Conservation (phyloP, 257 asterid genomes). For the Petunia axillaris region DNA sequence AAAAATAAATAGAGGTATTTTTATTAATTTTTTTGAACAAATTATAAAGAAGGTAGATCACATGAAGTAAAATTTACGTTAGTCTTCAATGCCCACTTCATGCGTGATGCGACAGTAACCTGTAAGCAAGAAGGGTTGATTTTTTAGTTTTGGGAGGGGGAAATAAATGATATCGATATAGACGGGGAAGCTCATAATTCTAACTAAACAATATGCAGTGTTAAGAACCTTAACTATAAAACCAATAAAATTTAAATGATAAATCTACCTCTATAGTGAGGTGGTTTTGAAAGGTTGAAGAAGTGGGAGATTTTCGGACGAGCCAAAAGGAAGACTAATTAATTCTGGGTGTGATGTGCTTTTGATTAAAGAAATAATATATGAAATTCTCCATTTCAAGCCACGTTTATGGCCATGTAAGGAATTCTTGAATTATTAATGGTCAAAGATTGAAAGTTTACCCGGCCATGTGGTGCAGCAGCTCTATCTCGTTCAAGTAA, state of each 20-base stretch:
- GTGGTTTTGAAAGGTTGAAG: not conserved
- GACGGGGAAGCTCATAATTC: too few relatives aligned
- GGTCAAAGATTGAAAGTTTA: constrained; percentile 7
- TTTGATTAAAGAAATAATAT: not conserved
- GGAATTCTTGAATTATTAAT: not conserved
- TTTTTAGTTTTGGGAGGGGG: not conserved
- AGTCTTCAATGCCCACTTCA: not conserved
- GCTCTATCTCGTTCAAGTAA: too few relatives aligned
- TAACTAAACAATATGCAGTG: too few relatives aligned
- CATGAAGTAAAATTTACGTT: too few relatives aligned
- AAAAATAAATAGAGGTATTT: too few relatives aligned
- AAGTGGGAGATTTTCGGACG: not conserved
- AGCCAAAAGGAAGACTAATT: not conserved
- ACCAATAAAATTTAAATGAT: too few relatives aligned
- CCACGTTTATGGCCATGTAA: not conserved
- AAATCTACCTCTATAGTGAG: not conserved
- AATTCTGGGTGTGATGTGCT: not conserved
- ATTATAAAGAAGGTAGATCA: too few relatives aligned
- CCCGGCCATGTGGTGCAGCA: not conserved
- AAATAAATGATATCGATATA: not conserved
- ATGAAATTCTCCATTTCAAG: not conserved
- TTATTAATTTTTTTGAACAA: too few relatives aligned
- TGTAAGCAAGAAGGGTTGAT: not conserved
- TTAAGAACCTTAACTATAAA: too few relatives aligned
- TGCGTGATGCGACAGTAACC: not conserved